Percentiles rank a stretch among this genome's conserved stretches.
These are phyloP conservation scores for Cicer bijugum DNA, from an alignment of 306 rosid genomes.

Conservation along the genomic window DNA sequence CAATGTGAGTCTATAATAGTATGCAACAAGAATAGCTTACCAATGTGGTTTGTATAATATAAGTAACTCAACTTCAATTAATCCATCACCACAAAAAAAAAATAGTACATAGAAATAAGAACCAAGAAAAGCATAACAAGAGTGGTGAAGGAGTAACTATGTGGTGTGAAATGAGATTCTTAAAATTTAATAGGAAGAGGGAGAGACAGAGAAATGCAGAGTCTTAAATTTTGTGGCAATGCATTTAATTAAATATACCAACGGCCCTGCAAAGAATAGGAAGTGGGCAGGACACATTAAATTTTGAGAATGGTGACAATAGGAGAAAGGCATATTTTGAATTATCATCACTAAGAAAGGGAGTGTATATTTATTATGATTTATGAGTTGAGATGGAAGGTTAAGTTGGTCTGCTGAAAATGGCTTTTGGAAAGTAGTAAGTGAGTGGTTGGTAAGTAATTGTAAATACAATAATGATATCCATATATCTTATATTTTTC, in stretches of 20 bases:
- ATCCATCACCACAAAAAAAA: not conserved
- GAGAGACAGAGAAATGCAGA: conserved; percentile 41
- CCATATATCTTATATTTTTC: conserved; percentile 30
- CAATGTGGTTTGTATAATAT: not conserved
- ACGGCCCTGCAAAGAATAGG: conserved; percentile 54
- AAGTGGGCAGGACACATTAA: conserved; percentile 45
- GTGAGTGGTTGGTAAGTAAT: conserved; percentile 45
- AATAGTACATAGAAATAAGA: conserved; percentile 21
- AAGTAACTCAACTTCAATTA: not conserved
- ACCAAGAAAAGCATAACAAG: conserved; percentile 1
- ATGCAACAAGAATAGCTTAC: conserved; percentile 40
- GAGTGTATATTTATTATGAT: conserved; percentile 49
- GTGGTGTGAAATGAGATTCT: conserved; percentile 48
- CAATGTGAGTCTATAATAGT: not conserved
- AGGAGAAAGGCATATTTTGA: conserved; percentile 47
- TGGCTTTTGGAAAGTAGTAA: conserved; percentile 46
- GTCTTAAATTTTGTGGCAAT: conserved; percentile 43
- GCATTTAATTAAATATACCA: conserved; percentile 59
- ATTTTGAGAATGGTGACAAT: conserved; percentile 43
- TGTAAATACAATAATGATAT: conserved; percentile 12
- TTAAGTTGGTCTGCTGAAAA: conserved; percentile 46
- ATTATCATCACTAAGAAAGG: conserved; percentile 26
- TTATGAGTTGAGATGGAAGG: conserved; percentile 37
- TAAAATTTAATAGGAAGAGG: conserved; percentile 39
- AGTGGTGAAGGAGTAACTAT: conserved; percentile 40